These are phyloP conservation scores for Tetrahymena elliotti DNA, from an alignment of 73 alveolate species.

Conservation along the genomic window DNA sequence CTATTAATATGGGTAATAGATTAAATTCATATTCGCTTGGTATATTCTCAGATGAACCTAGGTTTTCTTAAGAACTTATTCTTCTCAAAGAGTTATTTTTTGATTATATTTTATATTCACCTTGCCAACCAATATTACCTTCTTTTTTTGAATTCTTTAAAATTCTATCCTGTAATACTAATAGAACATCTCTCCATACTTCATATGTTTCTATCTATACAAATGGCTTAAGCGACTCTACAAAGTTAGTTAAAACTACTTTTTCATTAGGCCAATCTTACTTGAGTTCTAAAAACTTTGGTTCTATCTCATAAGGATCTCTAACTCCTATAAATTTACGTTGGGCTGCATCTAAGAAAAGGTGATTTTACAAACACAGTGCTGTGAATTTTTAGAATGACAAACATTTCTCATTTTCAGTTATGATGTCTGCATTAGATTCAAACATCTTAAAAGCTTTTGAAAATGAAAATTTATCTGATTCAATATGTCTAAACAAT, in stretches of 20 bases:
- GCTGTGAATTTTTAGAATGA: conserved; percentile 37
- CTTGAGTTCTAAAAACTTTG: not conserved
- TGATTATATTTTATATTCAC: not conserved
- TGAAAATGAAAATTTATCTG: conserved; percentile 16
- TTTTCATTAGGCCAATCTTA: not conserved
- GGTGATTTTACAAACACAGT: conserved; percentile 24
- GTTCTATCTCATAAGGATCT: not conserved
- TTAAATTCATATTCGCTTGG: not conserved
- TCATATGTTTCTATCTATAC: not conserved
- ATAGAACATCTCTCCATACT: not conserved
- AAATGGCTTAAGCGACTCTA: not conserved
- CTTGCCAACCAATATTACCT: not conserved
- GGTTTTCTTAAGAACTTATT: not conserved
- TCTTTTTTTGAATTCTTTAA: not conserved
- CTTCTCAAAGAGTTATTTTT: not conserved
- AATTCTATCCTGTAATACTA: not conserved
- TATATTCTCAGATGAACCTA: not conserved
- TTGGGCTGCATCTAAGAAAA: conserved; percentile 12
- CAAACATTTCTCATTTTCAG: conserved; percentile 26
- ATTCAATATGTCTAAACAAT: conserved; percentile 29
- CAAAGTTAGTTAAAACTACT: not conserved
- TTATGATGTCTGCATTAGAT: conserved; percentile 23
- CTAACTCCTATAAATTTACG: conserved; percentile 15
- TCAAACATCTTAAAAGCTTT: conserved; percentile 23
- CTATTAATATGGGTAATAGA: not conserved